phyloP scores from a whole-genome alignment of 495 filamentous ascomycete genomes.

The Parathielavia hyrcaniae region DNA sequence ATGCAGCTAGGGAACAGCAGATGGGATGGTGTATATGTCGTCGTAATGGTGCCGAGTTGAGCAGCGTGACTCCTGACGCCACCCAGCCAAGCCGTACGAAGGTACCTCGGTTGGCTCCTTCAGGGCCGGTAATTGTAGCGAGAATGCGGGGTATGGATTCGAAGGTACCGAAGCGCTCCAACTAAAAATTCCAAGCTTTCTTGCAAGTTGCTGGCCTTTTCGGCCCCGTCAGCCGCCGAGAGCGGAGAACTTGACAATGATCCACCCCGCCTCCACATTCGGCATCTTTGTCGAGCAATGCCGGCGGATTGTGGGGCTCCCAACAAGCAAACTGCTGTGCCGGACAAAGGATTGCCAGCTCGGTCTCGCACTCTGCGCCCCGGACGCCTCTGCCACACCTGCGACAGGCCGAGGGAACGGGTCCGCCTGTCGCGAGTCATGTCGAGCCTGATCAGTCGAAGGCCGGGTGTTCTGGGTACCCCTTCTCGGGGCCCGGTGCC shows the following conservation, averaged over 20 bases:
- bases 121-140: conserved; percentile 11
- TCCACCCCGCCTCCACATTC: conserved; percentile 9
- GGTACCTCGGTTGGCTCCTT: conserved; percentile 1
- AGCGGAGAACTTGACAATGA: conserved; percentile 1
- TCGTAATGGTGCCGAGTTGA: not conserved
- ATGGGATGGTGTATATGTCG: conserved; percentile 8
- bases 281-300: conserved; percentile 9
- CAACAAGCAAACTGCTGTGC: not conserved
- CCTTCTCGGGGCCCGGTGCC: conserved; percentile 1
- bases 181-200: not conserved
- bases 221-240: conserved; percentile 6
- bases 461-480: not conserved
- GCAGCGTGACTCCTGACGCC: not conserved
- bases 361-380: conserved; percentile 8
- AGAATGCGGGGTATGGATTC: conserved; percentile 17
- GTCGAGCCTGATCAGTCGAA: too few relatives aligned
- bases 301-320: conserved; percentile 11
- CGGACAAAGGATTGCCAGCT: conserved; percentile 1
- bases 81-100: not conserved
- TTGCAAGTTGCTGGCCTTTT: not conserved
- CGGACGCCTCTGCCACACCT: conserved; percentile 7
- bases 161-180: not conserved
- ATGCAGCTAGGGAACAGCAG: conserved; percentile 1
- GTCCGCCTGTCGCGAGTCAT: not conserved
- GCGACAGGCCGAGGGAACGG: not conserved